phyloP scores from a whole-genome alignment of 2,329 filamentous ascomycete species.

The Coniosporium tulheliwenetii region DNA sequence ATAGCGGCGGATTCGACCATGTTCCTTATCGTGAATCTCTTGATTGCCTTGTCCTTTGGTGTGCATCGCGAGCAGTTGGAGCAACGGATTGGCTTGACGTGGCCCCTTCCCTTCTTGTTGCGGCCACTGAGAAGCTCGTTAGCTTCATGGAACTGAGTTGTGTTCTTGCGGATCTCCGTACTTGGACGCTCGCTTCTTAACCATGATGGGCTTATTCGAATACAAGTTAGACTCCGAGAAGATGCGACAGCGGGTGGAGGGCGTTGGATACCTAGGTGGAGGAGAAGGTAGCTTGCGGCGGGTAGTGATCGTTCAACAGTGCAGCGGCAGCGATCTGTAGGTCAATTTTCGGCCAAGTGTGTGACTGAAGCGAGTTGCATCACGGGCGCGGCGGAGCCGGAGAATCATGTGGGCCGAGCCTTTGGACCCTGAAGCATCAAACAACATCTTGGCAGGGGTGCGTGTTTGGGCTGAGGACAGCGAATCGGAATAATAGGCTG shows the following conservation, averaged over 20 bases:
- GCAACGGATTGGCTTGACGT: slow-evolving; percentile 98
- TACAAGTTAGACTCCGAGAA: not conserved
- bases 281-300: not conserved
- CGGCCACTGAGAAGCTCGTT: slow-evolving; percentile 51
- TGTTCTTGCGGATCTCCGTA: slow-evolving; percentile 26
- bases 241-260: not conserved
- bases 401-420: too few species aligned
- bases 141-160: slow-evolving; percentile 3
- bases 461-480: not conserved
- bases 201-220: slow-evolving; percentile 41
- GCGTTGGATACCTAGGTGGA: not conserved
- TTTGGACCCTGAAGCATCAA: too few species aligned
- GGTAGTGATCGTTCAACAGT: not conserved
- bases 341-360: not conserved
- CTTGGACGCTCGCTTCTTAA: slow-evolving; percentile 65
- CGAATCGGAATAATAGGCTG: not conserved
- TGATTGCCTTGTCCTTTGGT: slow-evolving; percentile 99
- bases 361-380: too few species aligned
- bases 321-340: not conserved
- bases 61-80: slow-evolving; percentile 71
- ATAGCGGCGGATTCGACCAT: slow-evolving; percentile 99
- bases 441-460: too few species aligned
- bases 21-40: slow-evolving; percentile 99
- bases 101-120: slow-evolving; percentile 99
- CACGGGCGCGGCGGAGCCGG: too few species aligned